Conservation (phyloP, 2,329 filamentous ascomycete species). For the Nemania bipapillata region DNA sequence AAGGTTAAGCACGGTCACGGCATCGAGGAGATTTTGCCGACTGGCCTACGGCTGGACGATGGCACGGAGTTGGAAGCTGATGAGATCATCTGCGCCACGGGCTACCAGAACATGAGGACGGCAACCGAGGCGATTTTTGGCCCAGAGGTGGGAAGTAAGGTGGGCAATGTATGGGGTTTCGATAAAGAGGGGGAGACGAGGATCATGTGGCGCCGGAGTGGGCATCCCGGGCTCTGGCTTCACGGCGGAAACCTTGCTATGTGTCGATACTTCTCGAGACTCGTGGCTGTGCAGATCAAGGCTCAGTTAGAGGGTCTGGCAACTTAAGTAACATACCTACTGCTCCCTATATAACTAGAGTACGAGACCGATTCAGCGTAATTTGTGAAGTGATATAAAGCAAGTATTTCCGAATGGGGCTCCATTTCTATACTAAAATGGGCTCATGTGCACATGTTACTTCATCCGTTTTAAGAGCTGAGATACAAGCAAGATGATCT, state of each 20-base stretch:
- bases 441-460: too few relatives aligned
- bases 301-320: slow-evolving; percentile 52
- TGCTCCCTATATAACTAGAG: not conserved
- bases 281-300: slow-evolving; percentile 65
- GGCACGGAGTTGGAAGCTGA: slow-evolving; percentile 64
- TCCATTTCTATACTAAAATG: too few relatives aligned
- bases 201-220: slow-evolving; percentile 68
- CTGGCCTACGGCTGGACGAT: slow-evolving; percentile 59
- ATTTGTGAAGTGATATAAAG: too few relatives aligned
- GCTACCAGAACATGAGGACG: slow-evolving; percentile 73
- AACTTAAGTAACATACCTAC: not conserved
- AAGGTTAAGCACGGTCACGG: slow-evolving; percentile 64
- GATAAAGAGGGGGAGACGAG: slow-evolving; percentile 67
- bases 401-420: too few relatives aligned
- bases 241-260: slow-evolving; percentile 73
- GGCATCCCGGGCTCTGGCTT: slow-evolving; percentile 73
- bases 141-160: slow-evolving; percentile 66
- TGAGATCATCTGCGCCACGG: slow-evolving; percentile 67
- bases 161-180: slow-evolving; percentile 71
- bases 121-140: slow-evolving; percentile 71
- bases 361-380: too few relatives aligned
- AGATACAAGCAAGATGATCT: too few relatives aligned
- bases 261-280: slow-evolving; percentile 68
- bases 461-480: too few relatives aligned
- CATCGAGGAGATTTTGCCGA: slow-evolving; percentile 58